phyloP scores from a whole-genome alignment of 2,329 filamentous ascomycete genomes.

The Verticillium nubilum region DNA sequence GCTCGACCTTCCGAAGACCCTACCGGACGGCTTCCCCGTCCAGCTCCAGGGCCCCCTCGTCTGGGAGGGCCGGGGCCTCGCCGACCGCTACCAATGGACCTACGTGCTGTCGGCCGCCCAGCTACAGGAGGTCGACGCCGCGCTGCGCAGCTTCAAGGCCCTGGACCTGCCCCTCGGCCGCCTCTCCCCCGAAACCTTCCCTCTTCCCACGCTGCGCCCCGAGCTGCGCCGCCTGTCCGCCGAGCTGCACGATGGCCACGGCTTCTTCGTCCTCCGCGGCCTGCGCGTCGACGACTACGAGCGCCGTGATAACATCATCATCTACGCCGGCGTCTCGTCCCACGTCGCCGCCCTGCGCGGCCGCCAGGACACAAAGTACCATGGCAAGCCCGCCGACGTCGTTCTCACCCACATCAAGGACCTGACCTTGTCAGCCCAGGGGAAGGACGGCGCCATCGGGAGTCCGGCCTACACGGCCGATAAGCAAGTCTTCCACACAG shows the following conservation, averaged over 20 bases:
- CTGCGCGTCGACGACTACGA: constrained; percentile 45
- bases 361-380: constrained; percentile 41
- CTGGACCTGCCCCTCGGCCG: constrained; percentile 31
- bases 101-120: constrained; percentile 41
- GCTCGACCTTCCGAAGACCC: constrained; percentile 30
- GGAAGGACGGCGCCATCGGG: constrained; percentile 39
- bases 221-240: constrained; percentile 44
- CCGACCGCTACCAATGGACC: constrained; percentile 45
- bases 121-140: constrained; percentile 38
- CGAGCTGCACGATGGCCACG: constrained; percentile 52
- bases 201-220: constrained; percentile 43
- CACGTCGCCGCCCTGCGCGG: constrained; percentile 51
- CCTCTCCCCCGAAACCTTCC: constrained; percentile 47
- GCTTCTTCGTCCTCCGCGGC: constrained; percentile 57
- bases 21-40: constrained; percentile 46
- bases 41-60: constrained; percentile 45
- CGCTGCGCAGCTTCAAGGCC: constrained; percentile 15
- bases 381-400: constrained; percentile 43
- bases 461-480: constrained; percentile 55
- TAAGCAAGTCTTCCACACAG: constrained; percentile 60
- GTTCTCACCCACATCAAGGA: constrained; percentile 60
- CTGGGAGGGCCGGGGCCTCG: constrained; percentile 49
- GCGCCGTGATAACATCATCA: constrained; percentile 51
- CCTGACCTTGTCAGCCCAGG: constrained; percentile 30
- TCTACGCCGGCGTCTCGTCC: constrained; percentile 54